Evolutionary conservation across 2,329 filamentous ascomycete species (phyloP).

Genomic region (Trichoderma atroviride): DNA sequence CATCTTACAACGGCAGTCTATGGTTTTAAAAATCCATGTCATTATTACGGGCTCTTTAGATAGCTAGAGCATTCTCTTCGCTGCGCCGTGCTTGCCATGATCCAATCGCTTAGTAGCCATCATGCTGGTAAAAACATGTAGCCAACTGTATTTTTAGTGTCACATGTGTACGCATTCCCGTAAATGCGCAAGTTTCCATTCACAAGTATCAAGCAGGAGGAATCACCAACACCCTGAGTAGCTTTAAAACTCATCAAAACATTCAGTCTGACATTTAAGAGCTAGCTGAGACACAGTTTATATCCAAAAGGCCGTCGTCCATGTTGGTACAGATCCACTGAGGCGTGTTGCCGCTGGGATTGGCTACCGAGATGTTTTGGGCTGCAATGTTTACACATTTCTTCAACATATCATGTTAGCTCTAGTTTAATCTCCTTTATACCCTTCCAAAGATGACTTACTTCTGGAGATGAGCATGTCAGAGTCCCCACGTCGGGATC

Average conservation of each 20-base stretch:
- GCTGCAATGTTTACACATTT: slow-evolving; percentile 9
- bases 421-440: too few relatives aligned
- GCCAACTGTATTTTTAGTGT: too few relatives aligned
- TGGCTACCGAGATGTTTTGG: background rate
- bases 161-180: too few relatives aligned
- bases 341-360: background rate
- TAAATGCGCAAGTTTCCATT: too few relatives aligned
- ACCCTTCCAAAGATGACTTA: background rate
- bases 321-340: slow-evolving; percentile 17
- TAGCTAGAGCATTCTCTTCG: background rate
- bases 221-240: too few relatives aligned
- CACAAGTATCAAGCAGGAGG: too few relatives aligned
- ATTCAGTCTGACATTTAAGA: background rate
- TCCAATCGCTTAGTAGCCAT: too few relatives aligned
- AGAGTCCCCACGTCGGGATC: slow-evolving; percentile 11
- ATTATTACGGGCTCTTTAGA: background rate
- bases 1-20: too few relatives aligned
- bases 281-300: background rate
- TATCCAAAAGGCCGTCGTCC: background rate
- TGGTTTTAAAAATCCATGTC: background rate
- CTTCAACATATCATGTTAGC: background rate
- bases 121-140: too few relatives aligned
- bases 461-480: slow-evolving; percentile 4
- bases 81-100: too few relatives aligned
- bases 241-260: background rate